Evolutionary conservation across 2,329 filamentous ascomycete species (phyloP), one percentile per base, ranked within the genome.

Genomic region (Emericellopsis atlantica): DNA sequence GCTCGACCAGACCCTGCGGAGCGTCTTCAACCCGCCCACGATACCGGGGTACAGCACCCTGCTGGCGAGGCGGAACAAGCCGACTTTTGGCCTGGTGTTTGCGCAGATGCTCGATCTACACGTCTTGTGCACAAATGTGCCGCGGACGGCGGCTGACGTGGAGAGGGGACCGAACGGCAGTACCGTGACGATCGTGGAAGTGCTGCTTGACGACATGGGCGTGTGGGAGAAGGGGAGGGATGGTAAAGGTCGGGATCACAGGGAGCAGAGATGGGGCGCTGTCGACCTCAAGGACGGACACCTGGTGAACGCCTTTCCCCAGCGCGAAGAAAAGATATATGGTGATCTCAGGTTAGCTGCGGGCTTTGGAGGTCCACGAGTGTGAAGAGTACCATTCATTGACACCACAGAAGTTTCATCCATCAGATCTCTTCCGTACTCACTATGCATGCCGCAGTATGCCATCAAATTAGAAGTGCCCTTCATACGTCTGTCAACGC

Each of bases 211-310:
- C 45, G 67, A 72, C 47, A 43, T 64, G 23, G 70, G 69, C 2
- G 49, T 66, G 23, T 71, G 66, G 67, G 54, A 58, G 48, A 58
- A 55, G 4, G 37, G 22, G 21, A 49, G 54, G 32, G 45, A 34
- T 34, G 45, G 12, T 11, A 18, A 16, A 6, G 35, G 16, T 16
- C 47, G 55, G 35, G 43, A 32, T 33, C 45, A 45, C n/a, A 50
- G 74, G 40, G 74, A 78, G 54, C 67, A 73, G 60, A 60, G 66
- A 34, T 79, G 74, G 74, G 64, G 58, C 0, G 62, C 64, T 3
- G 62, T 78, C 7, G 64, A 66, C 23, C 51, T 72, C 3, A 53
- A 51, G 9, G 53, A 53, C 3, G 58, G 59, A 6, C 56, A 54
- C 42, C 43, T 75, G 26, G 56, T 62, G 15, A 54, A 64, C 47